Conservation (phyloP, 129 eudicot genomes). For the Mikania micrantha region DNA sequence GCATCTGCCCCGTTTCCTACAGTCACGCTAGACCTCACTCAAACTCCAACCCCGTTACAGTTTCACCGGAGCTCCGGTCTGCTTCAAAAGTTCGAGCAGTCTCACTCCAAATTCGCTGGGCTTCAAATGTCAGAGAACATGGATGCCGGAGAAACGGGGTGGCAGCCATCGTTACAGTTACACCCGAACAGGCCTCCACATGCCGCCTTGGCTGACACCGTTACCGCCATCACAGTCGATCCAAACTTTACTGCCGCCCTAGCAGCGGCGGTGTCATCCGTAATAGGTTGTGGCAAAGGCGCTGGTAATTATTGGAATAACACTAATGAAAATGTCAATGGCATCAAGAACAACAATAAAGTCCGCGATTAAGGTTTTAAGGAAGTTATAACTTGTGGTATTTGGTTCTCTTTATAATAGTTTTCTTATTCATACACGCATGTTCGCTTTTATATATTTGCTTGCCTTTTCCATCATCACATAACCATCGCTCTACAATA, state of each 20-base stretch:
- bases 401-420: not conserved
- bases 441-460: too few species aligned
- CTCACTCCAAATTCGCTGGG: conserved; percentile 60
- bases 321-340: not conserved
- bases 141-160: conserved; percentile 2
- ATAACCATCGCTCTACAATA: too few species aligned
- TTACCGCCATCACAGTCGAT: conserved; percentile 45
- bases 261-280: conserved; percentile 58
- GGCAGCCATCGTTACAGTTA: not conserved
- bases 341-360: conserved; percentile 37
- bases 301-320: conserved; percentile 20
- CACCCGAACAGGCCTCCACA: conserved; percentile 3
- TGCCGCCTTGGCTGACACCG: conserved; percentile 34
- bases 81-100: conserved; percentile 38
- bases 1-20: conserved; percentile 70
- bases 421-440: too few species aligned
- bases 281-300: conserved; percentile 25
- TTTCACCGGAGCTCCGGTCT: conserved; percentile 28
- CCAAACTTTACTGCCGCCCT: conserved; percentile 64
- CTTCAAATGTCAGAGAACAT: conserved; percentile 41
- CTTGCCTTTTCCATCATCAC: too few species aligned
- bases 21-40: conserved; percentile 57
- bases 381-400: conserved; percentile 7
- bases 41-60: conserved; percentile 41
- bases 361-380: conserved; percentile 30